phyloP scores from a whole-genome alignment of 352 stramenopile genomes.

The Blastocystis hominis region DNA sequence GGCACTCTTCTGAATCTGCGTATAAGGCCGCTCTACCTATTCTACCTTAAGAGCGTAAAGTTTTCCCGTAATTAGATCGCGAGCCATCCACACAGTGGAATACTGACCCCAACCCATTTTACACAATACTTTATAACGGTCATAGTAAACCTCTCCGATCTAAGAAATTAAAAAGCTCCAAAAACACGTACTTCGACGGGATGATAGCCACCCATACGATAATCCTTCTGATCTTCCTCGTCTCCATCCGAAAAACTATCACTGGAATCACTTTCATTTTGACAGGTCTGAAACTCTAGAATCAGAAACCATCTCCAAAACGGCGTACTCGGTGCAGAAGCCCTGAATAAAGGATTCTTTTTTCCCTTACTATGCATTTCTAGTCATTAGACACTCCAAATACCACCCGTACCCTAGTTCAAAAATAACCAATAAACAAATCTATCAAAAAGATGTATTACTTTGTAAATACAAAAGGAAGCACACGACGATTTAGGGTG shows the following conservation, averaged over 20 bases:
- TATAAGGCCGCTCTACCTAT: not conserved
- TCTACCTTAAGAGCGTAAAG: constrained; percentile 62
- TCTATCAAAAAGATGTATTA: too few relatives aligned
- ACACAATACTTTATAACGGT: constrained; percentile 84
- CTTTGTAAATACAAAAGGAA: too few relatives aligned
- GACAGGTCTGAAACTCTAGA: not conserved
- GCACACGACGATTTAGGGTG: too few relatives aligned
- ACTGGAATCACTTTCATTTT: not conserved
- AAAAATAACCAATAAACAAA: too few relatives aligned
- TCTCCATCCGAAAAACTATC: constrained; percentile 67
- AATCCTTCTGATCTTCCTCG: constrained; percentile 84
- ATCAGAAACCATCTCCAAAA: not conserved
- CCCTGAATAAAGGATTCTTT: not conserved
- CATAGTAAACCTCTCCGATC: constrained; percentile 79
- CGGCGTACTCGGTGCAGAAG: not conserved
- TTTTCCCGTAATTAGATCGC: constrained; percentile 69
- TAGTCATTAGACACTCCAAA: too few relatives aligned
- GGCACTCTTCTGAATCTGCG: constrained; percentile 88
- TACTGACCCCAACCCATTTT: constrained; percentile 99
- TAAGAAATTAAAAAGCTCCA: constrained; percentile 58
- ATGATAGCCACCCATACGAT: constrained; percentile 93
- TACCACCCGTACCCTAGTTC: too few relatives aligned
- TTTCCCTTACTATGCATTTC: not conserved
- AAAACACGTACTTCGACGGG: constrained; percentile 73
- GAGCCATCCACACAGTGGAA: constrained; percentile 96